These are phyloP conservation scores for Fusarium gaditjirri DNA, from an alignment of 2,329 filamentous ascomycete genomes.

Conservation along the genomic window DNA sequence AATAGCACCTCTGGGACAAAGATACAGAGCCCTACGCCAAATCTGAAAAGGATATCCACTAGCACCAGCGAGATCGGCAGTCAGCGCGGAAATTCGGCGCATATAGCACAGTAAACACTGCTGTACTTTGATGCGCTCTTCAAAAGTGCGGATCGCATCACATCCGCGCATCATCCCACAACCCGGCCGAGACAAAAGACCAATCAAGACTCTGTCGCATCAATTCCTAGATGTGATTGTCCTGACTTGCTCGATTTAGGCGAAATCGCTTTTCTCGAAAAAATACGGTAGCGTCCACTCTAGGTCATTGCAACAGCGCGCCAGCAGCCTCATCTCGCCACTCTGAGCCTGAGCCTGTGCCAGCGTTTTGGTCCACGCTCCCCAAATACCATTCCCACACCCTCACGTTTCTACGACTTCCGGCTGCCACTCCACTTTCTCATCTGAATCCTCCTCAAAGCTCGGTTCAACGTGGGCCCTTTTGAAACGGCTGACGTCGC, in stretches of 20 bases:
- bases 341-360: constrained; percentile 17
- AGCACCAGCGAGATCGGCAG: constrained; percentile 32
- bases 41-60: constrained; percentile 12
- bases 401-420: constrained; percentile 26
- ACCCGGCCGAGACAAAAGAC: constrained; percentile 17
- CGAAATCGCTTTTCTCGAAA: constrained; percentile 33
- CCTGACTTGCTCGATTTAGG: constrained; percentile 32
- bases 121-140: constrained; percentile 22
- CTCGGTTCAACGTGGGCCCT: constrained; percentile 32
- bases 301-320: not conserved
- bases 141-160: constrained; percentile 43
- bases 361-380: constrained; percentile 27
- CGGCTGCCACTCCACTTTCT: constrained; percentile 29
- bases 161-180: constrained; percentile 28
- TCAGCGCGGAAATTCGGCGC: constrained; percentile 34
- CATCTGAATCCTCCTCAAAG: constrained; percentile 13
- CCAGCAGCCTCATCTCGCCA: constrained; percentile 42
- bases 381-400: constrained; percentile 27
- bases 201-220: constrained; percentile 40
- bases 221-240: constrained; percentile 34
- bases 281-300: constrained; percentile 8
- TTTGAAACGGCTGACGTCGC: constrained; percentile 41
- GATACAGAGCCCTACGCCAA: constrained; percentile 14
- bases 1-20: not conserved
- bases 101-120: constrained; percentile 15